These are phyloP conservation scores for Casuarina glauca DNA, from an alignment of 306 rosid genomes.

Conservation along the genomic window DNA sequence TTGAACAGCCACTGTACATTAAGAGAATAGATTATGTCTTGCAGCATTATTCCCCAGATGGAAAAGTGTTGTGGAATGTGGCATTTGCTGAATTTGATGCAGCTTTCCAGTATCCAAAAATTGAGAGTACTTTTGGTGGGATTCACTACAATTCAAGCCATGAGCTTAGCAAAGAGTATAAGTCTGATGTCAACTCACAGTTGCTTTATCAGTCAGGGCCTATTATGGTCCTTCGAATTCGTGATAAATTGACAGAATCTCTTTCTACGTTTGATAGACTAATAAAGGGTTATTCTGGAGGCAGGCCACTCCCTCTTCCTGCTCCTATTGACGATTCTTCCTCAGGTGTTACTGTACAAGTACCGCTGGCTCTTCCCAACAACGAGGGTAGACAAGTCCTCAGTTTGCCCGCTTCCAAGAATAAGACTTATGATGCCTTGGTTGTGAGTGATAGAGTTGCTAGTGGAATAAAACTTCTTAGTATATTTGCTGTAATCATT, in stretches of 20 bases:
- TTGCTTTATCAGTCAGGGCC: conserved; percentile 18
- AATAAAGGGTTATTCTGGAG: conserved; percentile 16
- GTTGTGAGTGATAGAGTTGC: background rate
- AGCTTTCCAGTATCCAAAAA: conserved; percentile 47
- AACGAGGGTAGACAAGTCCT: conserved; percentile 12
- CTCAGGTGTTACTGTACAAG: background rate
- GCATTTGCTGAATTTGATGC: conserved; percentile 63
- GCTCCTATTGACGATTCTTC: background rate
- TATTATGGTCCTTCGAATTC: conserved; percentile 13
- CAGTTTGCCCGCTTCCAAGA: conserved; percentile 16
- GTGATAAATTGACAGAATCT: conserved; percentile 17
- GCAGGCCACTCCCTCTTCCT: conserved; percentile 16
- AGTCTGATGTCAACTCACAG: conserved; percentile 1
- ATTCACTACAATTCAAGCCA: conserved; percentile 32
- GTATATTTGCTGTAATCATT: background rate
- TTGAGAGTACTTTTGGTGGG: conserved; percentile 18
- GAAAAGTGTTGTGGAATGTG: conserved; percentile 63
- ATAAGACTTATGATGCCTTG: conserved; percentile 2
- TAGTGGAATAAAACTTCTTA: background rate
- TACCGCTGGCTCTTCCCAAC: conserved; percentile 2
- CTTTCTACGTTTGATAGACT: conserved; percentile 17
- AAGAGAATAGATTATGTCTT: conserved; percentile 67
- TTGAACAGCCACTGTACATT: conserved; percentile 47
- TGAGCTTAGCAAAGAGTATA: conserved; percentile 28
- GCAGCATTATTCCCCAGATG: conserved; percentile 40